Evolutionary conservation across 768 basidiomycete genomes (phyloP), one percentile per base, ranked within the genome.

Genomic region (Rhizopogon vulgaris): DNA sequence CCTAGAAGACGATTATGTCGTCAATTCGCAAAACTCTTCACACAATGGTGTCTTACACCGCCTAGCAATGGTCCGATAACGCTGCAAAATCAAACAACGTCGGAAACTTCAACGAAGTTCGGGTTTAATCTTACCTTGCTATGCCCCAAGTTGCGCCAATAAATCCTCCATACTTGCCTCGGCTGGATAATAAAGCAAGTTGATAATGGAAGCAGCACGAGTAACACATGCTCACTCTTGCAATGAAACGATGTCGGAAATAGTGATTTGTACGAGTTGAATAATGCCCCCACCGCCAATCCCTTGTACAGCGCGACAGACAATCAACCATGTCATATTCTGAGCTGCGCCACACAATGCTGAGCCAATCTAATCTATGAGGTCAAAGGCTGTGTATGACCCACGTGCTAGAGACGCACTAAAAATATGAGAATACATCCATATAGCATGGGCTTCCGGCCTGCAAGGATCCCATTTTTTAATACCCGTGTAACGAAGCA

Each of bases 331-430:
- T 6, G 65, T 61, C 69, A 76, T 72, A 24, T 30, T 71, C 57
- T 75, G 69, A 3, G 74, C 73, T n/a, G 73, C 71, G 34, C 72
- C 75, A 54, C 74, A 75, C 22, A 75, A 49, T 3, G 67, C 71
- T 22, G 72, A 74, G 37, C 68, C 70, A 34, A 68, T 40, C 69
- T 69, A n/a, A 17, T 24, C 24, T 24, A 39, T 1, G n/a, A 15
- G 37, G 25, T 56, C 22, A 51, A 11, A 17, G 22, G 51, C 7
- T 22, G 2, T 32, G 14, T n/a, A 37, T 7, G 17, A 30, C 17
- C 22, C 25, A 27, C 6, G 18, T 3, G 5, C 18, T 8, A 51
- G 43, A 34, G 24, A 48, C 70, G 18, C 52, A 67, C 63, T 53
- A 76, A 60, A 57, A 76, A 76, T 48, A 70, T 48, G 47, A 62